Evolutionary conservation across 495 filamentous ascomycete genomes (phyloP), one percentile per base, ranked within the genome.

Genomic region (Sporormia fimetaria): DNA sequence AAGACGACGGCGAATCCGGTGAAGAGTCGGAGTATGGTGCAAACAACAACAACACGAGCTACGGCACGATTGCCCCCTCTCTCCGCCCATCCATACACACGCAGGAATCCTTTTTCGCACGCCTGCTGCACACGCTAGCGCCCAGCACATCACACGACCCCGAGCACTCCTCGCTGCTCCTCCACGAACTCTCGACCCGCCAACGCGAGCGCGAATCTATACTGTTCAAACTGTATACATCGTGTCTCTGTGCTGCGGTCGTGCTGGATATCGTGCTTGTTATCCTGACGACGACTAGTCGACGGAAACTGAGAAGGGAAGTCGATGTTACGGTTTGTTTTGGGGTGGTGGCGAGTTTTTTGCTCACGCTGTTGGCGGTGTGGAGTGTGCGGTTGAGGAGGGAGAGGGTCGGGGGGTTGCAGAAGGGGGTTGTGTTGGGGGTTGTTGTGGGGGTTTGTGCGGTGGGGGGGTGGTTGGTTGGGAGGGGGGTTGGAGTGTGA

Each of bases 361-460:
- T 51, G 16, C 32, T 54, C 9, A 21, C 34, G 0, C 11, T 42
- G 32, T 24, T 45, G 3, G 50, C 44, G 1, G 29, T 54, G 12
- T 20, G 22, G n/a, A 49, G 40, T 28, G 42, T 54, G 45, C 16
- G 29, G 32, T 49, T 36, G 1, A 49, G 50, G 22, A 21, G 22
- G 2, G 50, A 54, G 33, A 35, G 40, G 21, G 17, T 54, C 2
- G 45, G 50, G 4, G 44, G 44, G 44, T 0, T 49, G 10, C 50
- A 54, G 24, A 44, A 49, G 15, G 40, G 30, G 1, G 12, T 40
- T 33, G 47, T 63, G 48, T 31, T 52, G 30, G 27, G 60, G 48
- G 5, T 47, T 33, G 43, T 58, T 54, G 37, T 51, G 44, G 38
- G 63, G 56, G 30, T 43, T 41, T n/a, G n/a, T n/a, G n/a, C n/a